phyloP scores from a whole-genome alignment of 306 rosid species.

The Sicyos edulis region DNA sequence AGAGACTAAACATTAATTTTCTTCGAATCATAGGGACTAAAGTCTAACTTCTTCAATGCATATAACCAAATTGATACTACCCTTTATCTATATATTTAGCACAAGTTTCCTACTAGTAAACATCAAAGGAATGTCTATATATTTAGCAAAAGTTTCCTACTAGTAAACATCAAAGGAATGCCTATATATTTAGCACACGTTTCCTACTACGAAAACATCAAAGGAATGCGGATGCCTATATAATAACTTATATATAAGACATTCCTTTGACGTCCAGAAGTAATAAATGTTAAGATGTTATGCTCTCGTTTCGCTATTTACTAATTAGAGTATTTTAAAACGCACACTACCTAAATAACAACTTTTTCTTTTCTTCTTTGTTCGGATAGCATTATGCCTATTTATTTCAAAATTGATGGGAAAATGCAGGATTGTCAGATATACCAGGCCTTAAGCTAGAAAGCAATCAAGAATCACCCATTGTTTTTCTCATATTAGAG shows the following conservation, averaged over 20 bases:
- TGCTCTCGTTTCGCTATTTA: neutral
- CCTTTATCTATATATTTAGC: too few species aligned
- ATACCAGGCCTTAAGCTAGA: conserved; percentile 50
- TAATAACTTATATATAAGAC: neutral
- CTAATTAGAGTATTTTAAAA: neutral
- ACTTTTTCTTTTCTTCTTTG: too few species aligned
- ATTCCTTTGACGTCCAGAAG: neutral
- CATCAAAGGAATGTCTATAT: too few species aligned
- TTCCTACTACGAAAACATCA: neutral
- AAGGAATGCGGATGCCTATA: neutral
- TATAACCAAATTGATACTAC: too few species aligned
- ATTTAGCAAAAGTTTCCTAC: too few species aligned
- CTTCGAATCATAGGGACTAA: too few species aligned
- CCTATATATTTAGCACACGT: neutral
- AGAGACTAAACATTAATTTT: too few species aligned
- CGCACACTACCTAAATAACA: neutral
- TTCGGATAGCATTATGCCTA: too few species aligned
- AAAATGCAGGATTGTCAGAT: conserved; percentile 60
- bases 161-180: too few species aligned
- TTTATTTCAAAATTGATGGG: conserved; percentile 11
- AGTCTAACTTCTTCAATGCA: too few species aligned
- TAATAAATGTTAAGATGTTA: neutral
- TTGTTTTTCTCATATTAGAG: conserved; percentile 67
- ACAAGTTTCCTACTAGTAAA: too few species aligned
- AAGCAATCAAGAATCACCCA: conserved; percentile 82